phyloP scores from a whole-genome alignment of 208 protist genomes.

The Trypanosoma vivax region DNA sequence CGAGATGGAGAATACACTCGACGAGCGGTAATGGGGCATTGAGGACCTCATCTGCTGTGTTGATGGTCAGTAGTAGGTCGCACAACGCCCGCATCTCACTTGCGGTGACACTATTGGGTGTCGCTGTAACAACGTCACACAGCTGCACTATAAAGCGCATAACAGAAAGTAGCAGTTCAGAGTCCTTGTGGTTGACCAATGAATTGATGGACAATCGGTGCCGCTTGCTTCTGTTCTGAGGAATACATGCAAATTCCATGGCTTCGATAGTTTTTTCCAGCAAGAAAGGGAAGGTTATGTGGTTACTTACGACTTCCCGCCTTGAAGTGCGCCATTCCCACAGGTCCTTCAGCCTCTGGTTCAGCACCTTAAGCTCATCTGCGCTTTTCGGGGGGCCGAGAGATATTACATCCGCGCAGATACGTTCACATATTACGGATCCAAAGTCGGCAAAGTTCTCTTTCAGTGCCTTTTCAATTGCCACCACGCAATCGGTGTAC shows the following conservation, averaged over 20 bases:
- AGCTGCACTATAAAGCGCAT: constrained; percentile 15
- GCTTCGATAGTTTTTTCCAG: constrained; percentile 4
- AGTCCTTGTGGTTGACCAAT: constrained; percentile 6
- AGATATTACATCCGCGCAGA: constrained; percentile 16
- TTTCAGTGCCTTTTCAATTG: constrained; percentile 15
- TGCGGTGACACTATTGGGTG: constrained; percentile 4
- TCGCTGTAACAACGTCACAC: not conserved
- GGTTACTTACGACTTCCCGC: not conserved
- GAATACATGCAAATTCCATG: constrained; percentile 7
- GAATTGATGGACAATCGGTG: too few species aligned
- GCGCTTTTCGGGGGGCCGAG: not conserved
- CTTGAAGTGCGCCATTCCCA: not conserved
- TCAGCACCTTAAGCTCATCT: constrained; percentile 7
- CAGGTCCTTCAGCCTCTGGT: constrained; percentile 2
- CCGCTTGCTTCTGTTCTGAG: not conserved
- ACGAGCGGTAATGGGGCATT: constrained; percentile 22
- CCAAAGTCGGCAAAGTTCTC: constrained; percentile 23
- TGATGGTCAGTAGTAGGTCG: constrained; percentile 4
- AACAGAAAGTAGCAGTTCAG: constrained; percentile 4
- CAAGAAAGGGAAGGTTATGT: constrained; percentile 13
- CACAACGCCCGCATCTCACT: constrained; percentile 1
- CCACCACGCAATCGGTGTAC: not conserved
- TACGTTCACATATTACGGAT: constrained; percentile 5
- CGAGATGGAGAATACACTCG: constrained; percentile 22
- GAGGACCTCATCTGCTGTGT: constrained; percentile 9